Evolutionary conservation across 371 early-diverging fungal species (phyloP), one percentile per base, ranked within the genome.

Genomic region (Capniomyces stellatus): DNA sequence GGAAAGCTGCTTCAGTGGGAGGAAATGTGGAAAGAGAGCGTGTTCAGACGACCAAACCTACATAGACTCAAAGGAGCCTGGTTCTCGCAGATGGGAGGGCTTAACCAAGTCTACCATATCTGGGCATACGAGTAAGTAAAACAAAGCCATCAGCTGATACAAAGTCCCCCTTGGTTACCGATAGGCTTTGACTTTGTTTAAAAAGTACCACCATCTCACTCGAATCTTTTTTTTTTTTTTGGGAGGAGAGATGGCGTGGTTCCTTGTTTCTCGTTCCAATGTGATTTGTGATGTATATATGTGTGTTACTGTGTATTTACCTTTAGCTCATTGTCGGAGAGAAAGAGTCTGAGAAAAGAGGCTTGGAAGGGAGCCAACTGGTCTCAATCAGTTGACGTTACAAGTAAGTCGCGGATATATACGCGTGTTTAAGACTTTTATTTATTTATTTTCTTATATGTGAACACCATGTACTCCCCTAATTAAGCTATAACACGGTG

Each of bases 351-450:
- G 28, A 79, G 93, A 54, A 92, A 92, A 64, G 76, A 77, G 43
- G 89, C 92, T 6, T 93, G 94, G 94, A 72, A 87, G 58, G 85
- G 85, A 18, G 83, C 89, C 56, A 92, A 88, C 27, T 93, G 94
- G 94, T 78, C 90, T 8, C 81, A 87, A 54, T 88, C 94, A 0
- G 93, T 92, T 6, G 76, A 80, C 55, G 86, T 88, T 59, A 93
- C 94, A 43, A 89, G n/a, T n/a, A n/a, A n/a, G n/a, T n/a, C n/a
- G n/a, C n/a, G n/a, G n/a, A n/a, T n/a, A n/a, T n/a, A n/a, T n/a
- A n/a, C n/a, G n/a, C n/a, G n/a, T n/a, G n/a, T n/a, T n/a, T n/a
- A n/a, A n/a, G n/a, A n/a, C n/a, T n/a, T n/a, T n/a, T n/a, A n/a
- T n/a, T n/a, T n/a, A n/a, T n/a, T n/a, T n/a, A n/a, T n/a, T n/a